A percentile compares a stretch with the other conserved stretches of the same genome.
These are phyloP conservation scores for Tulasnella calospora DNA, from an alignment of 768 basidiomycete genomes.

Conservation along the genomic window DNA sequence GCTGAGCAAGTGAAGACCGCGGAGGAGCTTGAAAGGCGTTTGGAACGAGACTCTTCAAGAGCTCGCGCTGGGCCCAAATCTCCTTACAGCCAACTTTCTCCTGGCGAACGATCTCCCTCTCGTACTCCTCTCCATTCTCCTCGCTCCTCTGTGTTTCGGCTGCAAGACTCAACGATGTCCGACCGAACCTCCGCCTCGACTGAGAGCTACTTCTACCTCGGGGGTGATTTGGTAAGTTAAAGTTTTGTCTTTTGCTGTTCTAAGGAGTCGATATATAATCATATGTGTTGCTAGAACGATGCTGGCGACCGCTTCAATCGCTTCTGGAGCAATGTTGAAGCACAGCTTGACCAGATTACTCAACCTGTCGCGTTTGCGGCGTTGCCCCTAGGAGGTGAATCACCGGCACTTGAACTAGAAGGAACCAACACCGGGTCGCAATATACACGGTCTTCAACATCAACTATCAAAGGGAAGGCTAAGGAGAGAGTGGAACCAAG, in stretches of 20 bases:
- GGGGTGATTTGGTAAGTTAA: constrained; percentile 57
- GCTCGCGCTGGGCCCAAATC: constrained; percentile 25
- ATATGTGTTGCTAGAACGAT: constrained; percentile 50
- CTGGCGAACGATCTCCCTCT: constrained; percentile 16
- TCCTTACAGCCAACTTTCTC: constrained; percentile 18
- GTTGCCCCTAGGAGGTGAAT: constrained; percentile 50
- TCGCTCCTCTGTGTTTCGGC: constrained; percentile 15
- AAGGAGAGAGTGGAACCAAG: not conserved
- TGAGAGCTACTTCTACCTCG: constrained; percentile 84
- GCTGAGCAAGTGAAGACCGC: constrained; percentile 67
- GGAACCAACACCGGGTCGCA: not conserved
- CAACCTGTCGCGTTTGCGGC: constrained; percentile 79
- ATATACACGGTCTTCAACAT: not conserved
- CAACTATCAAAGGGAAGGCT: constrained; percentile 1
- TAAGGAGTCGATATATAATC: not conserved
- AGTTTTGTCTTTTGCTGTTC: constrained; percentile 20
- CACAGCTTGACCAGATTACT: constrained; percentile 78
- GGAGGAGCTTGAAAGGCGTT: constrained; percentile 65
- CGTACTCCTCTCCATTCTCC: constrained; percentile 20
- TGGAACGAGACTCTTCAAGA: constrained; percentile 58
- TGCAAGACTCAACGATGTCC: constrained; percentile 32
- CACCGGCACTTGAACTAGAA: not conserved
- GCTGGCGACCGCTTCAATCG: constrained; percentile 82
- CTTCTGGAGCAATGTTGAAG: constrained; percentile 85
- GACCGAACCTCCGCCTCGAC: constrained; percentile 57